phyloP scores from a whole-genome alignment of 176 grass and related monocot genomes.

The Oryza meyeriana region DNA sequence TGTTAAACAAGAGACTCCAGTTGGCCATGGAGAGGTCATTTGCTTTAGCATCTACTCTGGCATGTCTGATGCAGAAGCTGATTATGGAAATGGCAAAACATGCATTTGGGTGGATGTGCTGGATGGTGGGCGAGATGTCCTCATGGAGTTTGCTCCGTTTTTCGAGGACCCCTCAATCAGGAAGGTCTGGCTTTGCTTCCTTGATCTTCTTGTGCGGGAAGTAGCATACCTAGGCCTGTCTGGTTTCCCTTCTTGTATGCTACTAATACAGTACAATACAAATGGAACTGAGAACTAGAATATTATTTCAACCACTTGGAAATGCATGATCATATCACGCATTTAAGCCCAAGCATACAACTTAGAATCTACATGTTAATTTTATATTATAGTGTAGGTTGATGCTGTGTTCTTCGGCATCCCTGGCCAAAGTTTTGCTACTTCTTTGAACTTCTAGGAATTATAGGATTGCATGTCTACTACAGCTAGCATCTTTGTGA shows the following conservation, averaged over 20 bases:
- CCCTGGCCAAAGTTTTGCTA: constrained; percentile 2
- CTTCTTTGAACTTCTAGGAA: constrained; percentile 14
- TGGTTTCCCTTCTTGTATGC: not conserved
- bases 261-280: not conserved
- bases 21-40: constrained; percentile 84
- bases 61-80: constrained; percentile 49
- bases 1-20: constrained; percentile 86
- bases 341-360: constrained; percentile 1
- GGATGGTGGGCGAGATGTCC: constrained; percentile 69
- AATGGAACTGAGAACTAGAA: not conserved
- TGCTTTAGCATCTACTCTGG: constrained; percentile 96
- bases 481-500: constrained; percentile 14
- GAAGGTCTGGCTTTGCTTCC: constrained; percentile 54
- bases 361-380: constrained; percentile 3
- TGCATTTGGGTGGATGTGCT: constrained; percentile 99
- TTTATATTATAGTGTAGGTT: not conserved
- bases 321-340: not conserved
- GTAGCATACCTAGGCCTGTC: not conserved
- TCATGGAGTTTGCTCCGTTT: constrained; percentile 93
- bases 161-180: constrained; percentile 83
- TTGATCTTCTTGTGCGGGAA: not conserved
- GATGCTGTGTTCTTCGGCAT: not conserved
- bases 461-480: not conserved
- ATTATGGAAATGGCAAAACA: constrained; percentile 93
- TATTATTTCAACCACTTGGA: not conserved